Conservation (phyloP, 23 red algal species). For the Cyanidiococcus yangmingshanensis region DNA sequence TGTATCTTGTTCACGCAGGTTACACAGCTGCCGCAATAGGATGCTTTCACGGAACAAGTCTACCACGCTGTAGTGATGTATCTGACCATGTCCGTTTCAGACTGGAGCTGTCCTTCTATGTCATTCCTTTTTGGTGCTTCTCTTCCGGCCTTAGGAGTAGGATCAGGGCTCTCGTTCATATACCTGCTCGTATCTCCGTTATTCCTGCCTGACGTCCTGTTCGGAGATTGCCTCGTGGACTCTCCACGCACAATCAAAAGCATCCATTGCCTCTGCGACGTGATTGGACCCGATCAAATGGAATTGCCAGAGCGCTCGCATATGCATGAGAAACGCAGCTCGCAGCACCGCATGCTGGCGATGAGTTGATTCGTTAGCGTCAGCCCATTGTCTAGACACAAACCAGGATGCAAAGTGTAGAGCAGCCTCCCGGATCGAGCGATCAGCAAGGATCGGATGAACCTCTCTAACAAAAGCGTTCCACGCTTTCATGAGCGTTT, state of each 20-base stretch:
- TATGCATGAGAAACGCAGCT: conserved; percentile 8
- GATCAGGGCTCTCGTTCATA: too few relatives aligned
- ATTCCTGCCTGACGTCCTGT: too few relatives aligned
- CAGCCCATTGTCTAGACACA: neutral
- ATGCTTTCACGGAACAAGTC: too few relatives aligned
- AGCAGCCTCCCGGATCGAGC: neutral
- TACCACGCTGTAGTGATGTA: too few relatives aligned
- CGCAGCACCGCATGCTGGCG: neutral
- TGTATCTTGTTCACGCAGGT: too few relatives aligned
- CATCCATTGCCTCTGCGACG: neutral
- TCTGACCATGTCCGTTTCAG: too few relatives aligned
- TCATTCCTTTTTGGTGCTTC: too few relatives aligned
- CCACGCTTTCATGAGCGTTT: neutral
- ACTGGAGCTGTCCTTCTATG: too few relatives aligned
- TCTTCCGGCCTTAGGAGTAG: too few relatives aligned
- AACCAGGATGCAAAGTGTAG: neutral
- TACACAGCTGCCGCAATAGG: too few relatives aligned
- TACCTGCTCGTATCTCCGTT: too few relatives aligned
- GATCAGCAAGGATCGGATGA: neutral
- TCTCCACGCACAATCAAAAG: conserved; percentile 7
- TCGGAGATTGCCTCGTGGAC: too few relatives aligned
- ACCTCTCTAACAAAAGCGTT: neutral
- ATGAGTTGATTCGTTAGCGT: neutral
- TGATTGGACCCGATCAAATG: neutral
- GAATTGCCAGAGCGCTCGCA: conserved; percentile 3